Base-by-base conservation (phyloP, 75 land plant species). In the Ceratopteris richardii region DNA sequence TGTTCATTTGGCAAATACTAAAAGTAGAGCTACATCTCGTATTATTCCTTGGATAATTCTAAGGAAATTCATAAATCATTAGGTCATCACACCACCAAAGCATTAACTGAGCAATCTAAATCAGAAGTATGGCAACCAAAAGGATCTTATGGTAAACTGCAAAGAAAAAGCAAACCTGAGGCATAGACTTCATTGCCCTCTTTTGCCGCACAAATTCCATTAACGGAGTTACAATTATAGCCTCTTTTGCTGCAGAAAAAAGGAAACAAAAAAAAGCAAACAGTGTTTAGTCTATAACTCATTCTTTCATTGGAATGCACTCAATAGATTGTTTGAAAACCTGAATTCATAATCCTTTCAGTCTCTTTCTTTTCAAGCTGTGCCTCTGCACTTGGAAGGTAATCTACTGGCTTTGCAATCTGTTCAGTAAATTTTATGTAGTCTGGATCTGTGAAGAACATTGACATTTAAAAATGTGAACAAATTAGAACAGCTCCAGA, bases 331-430 rank as follows among this genome's bases (percentile, higher is more conserved):
- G 40, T 19, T 17, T 10, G 43, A 20, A 37, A 17, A 44, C 50
- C 43, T 33, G 20, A 66, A 44, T 22, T 57, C 20, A 31, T 17
- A 12, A 18, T 21, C 54, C 66, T 71, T 63, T 84, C 96, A 22
- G 96, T 87, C 66, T 88, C 97, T 62, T 57, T 80, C 36, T 90
- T 80, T 65, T 92, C 97, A 65, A 92, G 75, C 44, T 92, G 97
- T 31, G 88, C 63, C 65, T 92, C 97, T 21, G 97, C 97, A 76
- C 97, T 92, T 17, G 97, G 97, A 67, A 92, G 82, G 66, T 76
- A 68, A 44, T 92, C 97, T 24, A 57, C 72, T 51, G 97, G 95
- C 65, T 92, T 88, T 25, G 77, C 69, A 22, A 88, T 44, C 44
- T 63, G 48, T 53, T 92, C 89, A 60, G 88, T 70, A 51, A 92